phyloP scores from a whole-genome alignment of 371 early-diverging fungal species.

The Zopfochytrium polystomum region DNA sequence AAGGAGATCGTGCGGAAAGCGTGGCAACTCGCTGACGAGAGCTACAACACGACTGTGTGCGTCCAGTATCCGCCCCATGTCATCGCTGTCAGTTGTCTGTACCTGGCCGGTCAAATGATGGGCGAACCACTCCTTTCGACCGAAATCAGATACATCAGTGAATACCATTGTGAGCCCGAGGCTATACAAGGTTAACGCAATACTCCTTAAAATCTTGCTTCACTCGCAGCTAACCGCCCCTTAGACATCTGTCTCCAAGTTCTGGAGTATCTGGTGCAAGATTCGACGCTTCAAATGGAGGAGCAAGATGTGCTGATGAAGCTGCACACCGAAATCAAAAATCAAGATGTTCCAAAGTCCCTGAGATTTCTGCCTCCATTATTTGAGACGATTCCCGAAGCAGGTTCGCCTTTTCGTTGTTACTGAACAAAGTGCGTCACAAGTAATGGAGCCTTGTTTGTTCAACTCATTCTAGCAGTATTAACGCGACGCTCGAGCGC shows the following conservation, averaged over 20 bases:
- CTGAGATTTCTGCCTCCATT: too few relatives aligned
- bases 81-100: constrained; percentile 80
- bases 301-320: too few relatives aligned
- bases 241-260: constrained; percentile 11
- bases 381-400: too few relatives aligned
- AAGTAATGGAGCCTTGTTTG: too few relatives aligned
- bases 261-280: neutral
- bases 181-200: neutral
- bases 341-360: too few relatives aligned
- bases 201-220: neutral
- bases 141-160: constrained; percentile 13
- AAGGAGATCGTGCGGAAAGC: constrained; percentile 15
- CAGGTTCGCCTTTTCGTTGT: too few relatives aligned
- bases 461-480: too few relatives aligned
- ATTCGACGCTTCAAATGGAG: too few relatives aligned
- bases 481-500: too few relatives aligned
- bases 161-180: neutral
- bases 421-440: too few relatives aligned
- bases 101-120: constrained; percentile 50
- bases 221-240: neutral
- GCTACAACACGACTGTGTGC: constrained; percentile 69
- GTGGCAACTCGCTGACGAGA: constrained; percentile 18
- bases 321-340: too few relatives aligned
- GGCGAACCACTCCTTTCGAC: constrained; percentile 1
- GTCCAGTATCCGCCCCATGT: constrained; percentile 84